Base-by-base conservation (phyloP, 805 yeast species). In the Yarrowia sp. region DNA sequence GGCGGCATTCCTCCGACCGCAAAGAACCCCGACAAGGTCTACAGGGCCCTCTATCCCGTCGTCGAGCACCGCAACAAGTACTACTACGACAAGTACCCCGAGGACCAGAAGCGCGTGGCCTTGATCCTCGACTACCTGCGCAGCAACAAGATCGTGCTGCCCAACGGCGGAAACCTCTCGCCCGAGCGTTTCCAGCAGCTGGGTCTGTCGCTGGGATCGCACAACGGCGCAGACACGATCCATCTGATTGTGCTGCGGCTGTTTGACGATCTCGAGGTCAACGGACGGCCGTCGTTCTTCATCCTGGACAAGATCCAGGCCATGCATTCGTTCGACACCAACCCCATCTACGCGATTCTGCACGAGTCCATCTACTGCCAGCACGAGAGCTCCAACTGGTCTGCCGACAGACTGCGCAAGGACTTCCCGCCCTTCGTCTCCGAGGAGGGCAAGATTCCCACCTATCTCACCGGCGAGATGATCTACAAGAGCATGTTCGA, bases 1-100 rank as follows among this genome's bases (percentile, higher is more conserved):
- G 87, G 85, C 1, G 87, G 87, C 6, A 74, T 83, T 13, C 86
- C 87, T 2, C 86, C 87, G 0, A 68, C 83, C 16, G 74, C 73
- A 6, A 68, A 66, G 31, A 66, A 74, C 1, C 77, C 81, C 5
- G 82, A 79, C 53, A 78, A 79, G 36, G 85, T 83, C 8, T 81
- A 83, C 65, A 61, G 63, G 10, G 80, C 80, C 2, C 80, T 85
- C 3, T 81, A 78, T 63, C 65, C 72, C 31, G 70, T 82, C 18
- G 80, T 84, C 1, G 72, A 63, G 18, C 82, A 81, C 58, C 70
- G 85, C 55, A 83, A 83, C 67, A 63, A 66, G 18, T 81, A 77
- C 46, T 82, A 75, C 67, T 84, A 79, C 68, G 62, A 67, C 3
- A 80, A 78, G 66, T 84, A 76, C 64, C 84, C 85, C 2, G 74